Evolutionary conservation across 1,139 yeast genomes (phyloP), one percentile per base, ranked within the genome.

Genomic region (Diutina mesorugosa): DNA sequence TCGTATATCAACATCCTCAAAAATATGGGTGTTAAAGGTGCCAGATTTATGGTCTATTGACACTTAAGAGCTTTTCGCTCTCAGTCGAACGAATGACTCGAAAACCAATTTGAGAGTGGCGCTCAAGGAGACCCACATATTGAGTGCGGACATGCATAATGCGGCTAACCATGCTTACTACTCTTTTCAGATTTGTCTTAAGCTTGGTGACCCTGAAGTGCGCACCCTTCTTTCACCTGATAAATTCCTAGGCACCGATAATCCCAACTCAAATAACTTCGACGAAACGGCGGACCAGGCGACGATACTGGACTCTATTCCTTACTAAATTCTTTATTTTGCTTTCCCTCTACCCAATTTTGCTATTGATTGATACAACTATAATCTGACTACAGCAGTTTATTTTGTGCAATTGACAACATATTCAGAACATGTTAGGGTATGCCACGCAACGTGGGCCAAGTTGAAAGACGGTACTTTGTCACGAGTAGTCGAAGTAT

Each of bases 101-200:
- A 32, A 48, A 12, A 48, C 41, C 6, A 48, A 48, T 12, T 16
- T 48, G 21, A 14, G 41, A 14, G 41, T 30, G 9, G 52, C 52
- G 5, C 26, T 48, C n/a, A 41, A 48, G 2, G 52, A 48, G 8
- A 29, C 41, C 7, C 21, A 12, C 16, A 6, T 48, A 41, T 7
- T 48, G 41, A 21, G 41, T 5, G 52, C 29, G 14, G 8, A 74
- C 60, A 69, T 87, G 55, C 95, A 87, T 65, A 88, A 88, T 65
- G 95, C 90, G 1, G 91, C 87, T n/a, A 88, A 88, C 64, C 95
- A 88, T 67, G 84, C 95, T 1, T 84, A 84, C 63, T 85, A 78
- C 62, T 87, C 95, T 0, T 67, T 87, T 56, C 60, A 79, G 30
- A 69, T 83, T 45, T 77, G 82, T 28, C 62, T 84, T 65, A 73